These are phyloP conservation scores for Glomus cerebriforme DNA, from an alignment of 192 early-diverging fungal genomes.

Conservation along the genomic window DNA sequence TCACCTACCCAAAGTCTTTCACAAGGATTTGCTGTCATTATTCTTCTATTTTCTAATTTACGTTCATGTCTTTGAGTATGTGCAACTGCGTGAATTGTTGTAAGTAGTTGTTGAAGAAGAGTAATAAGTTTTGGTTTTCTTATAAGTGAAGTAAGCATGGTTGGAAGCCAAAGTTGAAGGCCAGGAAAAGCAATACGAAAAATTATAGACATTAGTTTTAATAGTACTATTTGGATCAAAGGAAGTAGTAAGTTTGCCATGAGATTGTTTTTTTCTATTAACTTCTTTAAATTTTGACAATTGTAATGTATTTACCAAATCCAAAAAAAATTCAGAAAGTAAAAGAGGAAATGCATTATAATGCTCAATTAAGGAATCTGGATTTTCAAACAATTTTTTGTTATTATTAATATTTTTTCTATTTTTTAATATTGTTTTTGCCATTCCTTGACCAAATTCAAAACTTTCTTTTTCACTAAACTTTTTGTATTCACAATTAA, in stretches of 20 bases:
- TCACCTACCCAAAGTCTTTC: background rate
- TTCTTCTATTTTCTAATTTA: background rate
- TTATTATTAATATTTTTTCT: background rate
- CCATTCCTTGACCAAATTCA: background rate
- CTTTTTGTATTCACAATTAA: too few species aligned
- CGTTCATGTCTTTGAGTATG: background rate
- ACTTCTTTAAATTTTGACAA: too few species aligned
- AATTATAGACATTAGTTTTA: background rate
- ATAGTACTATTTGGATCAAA: background rate
- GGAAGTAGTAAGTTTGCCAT: background rate
- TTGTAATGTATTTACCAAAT: background rate
- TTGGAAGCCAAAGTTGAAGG: background rate
- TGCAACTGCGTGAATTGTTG: background rate
- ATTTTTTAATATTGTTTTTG: background rate
- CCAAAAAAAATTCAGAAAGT: background rate
- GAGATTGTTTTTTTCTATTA: too few species aligned
- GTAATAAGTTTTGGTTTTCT: background rate
- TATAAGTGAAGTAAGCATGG: background rate
- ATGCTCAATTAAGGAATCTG: background rate
- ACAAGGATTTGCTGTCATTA: background rate
- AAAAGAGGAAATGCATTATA: background rate
- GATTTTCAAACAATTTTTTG: background rate
- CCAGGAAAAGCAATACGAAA: constrained; percentile 2
- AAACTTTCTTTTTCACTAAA: too few species aligned
- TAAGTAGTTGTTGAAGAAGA: background rate